phyloP scores from a whole-genome alignment of 2,329 filamentous ascomycete genomes.

The Colletotrichum sp. region DNA sequence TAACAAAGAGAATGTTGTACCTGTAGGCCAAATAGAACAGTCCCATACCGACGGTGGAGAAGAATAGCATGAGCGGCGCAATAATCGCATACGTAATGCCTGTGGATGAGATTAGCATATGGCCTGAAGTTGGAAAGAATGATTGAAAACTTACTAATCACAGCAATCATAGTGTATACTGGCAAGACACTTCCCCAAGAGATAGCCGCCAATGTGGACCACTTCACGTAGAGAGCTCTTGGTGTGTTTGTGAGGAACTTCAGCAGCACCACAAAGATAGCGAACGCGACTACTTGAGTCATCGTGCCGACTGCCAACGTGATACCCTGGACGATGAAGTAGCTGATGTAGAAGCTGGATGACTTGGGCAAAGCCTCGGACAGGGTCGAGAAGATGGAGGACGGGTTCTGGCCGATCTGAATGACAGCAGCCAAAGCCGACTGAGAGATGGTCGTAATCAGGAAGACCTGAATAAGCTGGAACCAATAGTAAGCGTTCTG shows the following conservation, averaged over 20 bases:
- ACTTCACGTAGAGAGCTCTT: conserved; percentile 76
- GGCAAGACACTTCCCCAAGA: conserved; percentile 82
- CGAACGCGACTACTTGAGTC: conserved; percentile 68
- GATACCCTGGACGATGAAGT: conserved; percentile 82
- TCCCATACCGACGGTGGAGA: conserved; percentile 76
- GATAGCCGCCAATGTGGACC: conserved; percentile 69
- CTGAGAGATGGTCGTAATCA: conserved; percentile 83
- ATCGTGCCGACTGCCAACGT: conserved; percentile 75
- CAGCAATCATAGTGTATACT: conserved; percentile 74
- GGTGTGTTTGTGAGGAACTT: conserved; percentile 78
- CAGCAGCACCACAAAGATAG: conserved; percentile 71
- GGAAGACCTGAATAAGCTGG: conserved; percentile 89
- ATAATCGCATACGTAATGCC: conserved; percentile 82
- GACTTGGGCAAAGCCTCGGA: conserved; percentile 78
- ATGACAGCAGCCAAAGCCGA: conserved; percentile 74
- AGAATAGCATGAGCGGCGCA: conserved; percentile 80
- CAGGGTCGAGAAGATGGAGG: conserved; percentile 65
- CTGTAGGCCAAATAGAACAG: conserved; percentile 85
- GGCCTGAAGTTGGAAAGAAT: no score
- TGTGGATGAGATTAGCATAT: conserved; percentile 19
- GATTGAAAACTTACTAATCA: conserved; percentile 59
- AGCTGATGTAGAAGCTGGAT: conserved; percentile 88
- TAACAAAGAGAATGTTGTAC: conserved; percentile 86
- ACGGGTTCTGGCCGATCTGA: conserved; percentile 67
- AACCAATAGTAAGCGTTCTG: conserved; percentile 93